Evolutionary conservation across 2,329 filamentous ascomycete genomes (phyloP), one percentile per base, ranked within the genome.

Genomic region (Arthrinium phaeospermum): DNA sequence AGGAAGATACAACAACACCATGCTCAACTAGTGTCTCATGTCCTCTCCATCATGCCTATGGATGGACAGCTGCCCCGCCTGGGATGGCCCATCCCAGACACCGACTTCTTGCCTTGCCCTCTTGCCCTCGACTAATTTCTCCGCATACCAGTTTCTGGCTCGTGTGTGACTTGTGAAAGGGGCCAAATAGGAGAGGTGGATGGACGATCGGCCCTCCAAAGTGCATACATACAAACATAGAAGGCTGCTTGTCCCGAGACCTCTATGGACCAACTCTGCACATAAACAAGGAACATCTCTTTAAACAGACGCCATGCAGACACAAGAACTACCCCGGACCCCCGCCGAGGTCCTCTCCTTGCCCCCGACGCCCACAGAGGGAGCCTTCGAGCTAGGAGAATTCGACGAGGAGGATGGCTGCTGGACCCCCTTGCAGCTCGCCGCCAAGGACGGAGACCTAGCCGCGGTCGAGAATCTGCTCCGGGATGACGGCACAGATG

Each of bases 371-470:
- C 45, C 24, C 10, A 30, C 67, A n/a, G 67, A 46, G 19, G 67
- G 34, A 16, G 19, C 44, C 27, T 37, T 34, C 45, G 67, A 70
- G 34, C 34, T n/a, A 76, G 73, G 72, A 71, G 74, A 75, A 73
- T 76, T 67, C 75, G 73, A 73, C 71, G 74, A 76, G 74, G 77
- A 69, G 71, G 67, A 71, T 34, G 47, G 34, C 22, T 53, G 47
- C 34, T 83, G 81, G 81, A 82, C 82, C 0, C 75, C 78, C 22
- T 77, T 83, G 37, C 82, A 83, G 73, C 72, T 79, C 1, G 81
- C 82, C 0, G 75, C 81, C 3, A 75, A 79, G 51, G 76, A 76
- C 13, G 81, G 82, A 37, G 76, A 83, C 70, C 70, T 81, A 0
- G 34, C 27, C 3, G 69, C 72, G 6, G 78, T 83, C 0, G 71